Evolutionary conservation across 495 filamentous ascomycete genomes (phyloP).

Genomic region (Penicillium simplicissimum): DNA sequence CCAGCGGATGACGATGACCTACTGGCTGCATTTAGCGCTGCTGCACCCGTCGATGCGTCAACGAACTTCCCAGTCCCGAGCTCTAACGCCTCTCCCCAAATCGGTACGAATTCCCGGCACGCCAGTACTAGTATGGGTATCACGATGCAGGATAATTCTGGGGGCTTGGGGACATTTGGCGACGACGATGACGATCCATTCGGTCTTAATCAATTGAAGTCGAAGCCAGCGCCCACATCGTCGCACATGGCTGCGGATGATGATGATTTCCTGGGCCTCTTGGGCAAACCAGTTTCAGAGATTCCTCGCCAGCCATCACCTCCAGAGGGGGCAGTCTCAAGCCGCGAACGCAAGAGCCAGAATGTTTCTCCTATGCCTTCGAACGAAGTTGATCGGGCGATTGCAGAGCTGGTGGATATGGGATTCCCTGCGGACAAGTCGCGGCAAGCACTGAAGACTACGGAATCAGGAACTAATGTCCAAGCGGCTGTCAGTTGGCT

Average conservation of each 20-base stretch:
- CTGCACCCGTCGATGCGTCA: conserved; percentile 61
- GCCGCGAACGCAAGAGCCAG: conserved; percentile 44
- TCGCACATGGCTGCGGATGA: conserved; percentile 51
- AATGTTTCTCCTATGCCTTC: conserved; percentile 37
- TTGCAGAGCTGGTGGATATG: conserved; percentile 93
- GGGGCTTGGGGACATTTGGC: conserved; percentile 30
- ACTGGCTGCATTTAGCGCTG: conserved; percentile 61
- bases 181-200: conserved; percentile 87
- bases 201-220: conserved; percentile 68
- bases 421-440: conserved; percentile 85
- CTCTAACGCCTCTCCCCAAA: conserved; percentile 35
- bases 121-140: conserved; percentile 24
- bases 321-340: conserved; percentile 39
- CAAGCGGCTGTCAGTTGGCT: conserved; percentile 89
- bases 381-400: conserved; percentile 73
- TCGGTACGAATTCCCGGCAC: conserved; percentile 21
- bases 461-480: conserved; percentile 74
- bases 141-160: conserved; percentile 25
- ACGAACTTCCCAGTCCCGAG: conserved; percentile 57
- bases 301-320: conserved; percentile 50
- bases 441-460: conserved; percentile 73
- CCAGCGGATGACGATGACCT: conserved; percentile 58
- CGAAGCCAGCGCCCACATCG: conserved; percentile 39
- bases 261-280: conserved; percentile 85
- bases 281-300: conserved; percentile 85